A percentile compares a stretch with the other conserved stretches of the same genome.
Evolutionary conservation across 495 filamentous ascomycete genomes (phyloP).

Genomic region (Astrothelium subdiscretum): DNA sequence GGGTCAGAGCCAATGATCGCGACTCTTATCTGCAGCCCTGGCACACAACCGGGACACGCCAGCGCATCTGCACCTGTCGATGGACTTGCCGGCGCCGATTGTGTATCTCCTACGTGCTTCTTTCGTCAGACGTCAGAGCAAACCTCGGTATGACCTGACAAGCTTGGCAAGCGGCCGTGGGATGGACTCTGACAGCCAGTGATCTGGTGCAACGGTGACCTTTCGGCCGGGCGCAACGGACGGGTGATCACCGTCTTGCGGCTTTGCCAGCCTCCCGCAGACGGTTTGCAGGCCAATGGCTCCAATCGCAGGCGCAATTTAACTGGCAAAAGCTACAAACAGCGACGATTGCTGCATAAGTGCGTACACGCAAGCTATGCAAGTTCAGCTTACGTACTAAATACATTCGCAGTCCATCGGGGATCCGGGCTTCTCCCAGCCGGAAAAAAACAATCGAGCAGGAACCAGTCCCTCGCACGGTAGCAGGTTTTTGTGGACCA

Average conservation of each 20-base stretch:
- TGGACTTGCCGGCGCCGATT: neutral
- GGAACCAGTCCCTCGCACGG: neutral
- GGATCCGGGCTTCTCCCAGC: neutral
- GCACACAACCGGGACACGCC: neutral
- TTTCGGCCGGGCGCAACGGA: neutral
- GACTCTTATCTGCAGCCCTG: neutral
- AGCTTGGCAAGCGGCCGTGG: neutral
- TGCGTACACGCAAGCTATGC: neutral
- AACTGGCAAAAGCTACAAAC: neutral
- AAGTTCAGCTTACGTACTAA: neutral
- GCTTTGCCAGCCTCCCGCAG: neutral
- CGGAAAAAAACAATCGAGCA: neutral
- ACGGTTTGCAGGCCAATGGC: neutral
- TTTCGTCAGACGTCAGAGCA: neutral
- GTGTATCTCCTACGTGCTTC: neutral
- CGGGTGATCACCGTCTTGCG: neutral
- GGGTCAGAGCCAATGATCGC: neutral
- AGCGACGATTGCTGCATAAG: neutral
- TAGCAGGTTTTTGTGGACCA: no score
- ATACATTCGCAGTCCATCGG: neutral
- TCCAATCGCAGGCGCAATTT: neutral
- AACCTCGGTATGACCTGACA: neutral
- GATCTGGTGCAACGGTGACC: slow-evolving; percentile 3
- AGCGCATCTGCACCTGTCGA: neutral
- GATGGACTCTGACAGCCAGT: neutral